These are phyloP conservation scores for Desmodesmus armatus DNA, from an alignment of 139 green algal genomes.

Conservation along the genomic window DNA sequence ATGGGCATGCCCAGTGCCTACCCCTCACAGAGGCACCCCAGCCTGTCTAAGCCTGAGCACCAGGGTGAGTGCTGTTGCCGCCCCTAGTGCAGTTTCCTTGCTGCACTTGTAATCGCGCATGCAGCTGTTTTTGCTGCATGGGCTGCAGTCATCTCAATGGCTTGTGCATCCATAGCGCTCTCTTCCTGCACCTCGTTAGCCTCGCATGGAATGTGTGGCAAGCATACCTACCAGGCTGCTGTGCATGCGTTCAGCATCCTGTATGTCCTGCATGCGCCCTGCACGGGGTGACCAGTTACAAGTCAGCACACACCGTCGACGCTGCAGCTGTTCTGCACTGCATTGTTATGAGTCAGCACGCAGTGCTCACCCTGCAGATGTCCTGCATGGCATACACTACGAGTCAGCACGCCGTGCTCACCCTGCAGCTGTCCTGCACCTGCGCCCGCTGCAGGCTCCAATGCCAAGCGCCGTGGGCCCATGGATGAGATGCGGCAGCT, in stretches of 20 bases:
- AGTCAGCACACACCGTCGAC: no score
- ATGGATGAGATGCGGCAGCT: slow-evolving; percentile 96
- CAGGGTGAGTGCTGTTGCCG: no score
- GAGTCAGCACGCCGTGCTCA: neutral
- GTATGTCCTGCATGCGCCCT: neutral
- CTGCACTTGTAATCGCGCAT: no score
- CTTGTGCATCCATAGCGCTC: no score
- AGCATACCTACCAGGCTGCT: neutral
- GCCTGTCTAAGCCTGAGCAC: slow-evolving; percentile 32
- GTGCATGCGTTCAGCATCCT: neutral
- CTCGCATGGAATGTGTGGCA: neutral
- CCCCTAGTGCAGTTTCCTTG: no score
- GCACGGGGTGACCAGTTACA: no score
- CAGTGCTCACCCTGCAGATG: neutral
- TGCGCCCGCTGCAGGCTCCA: neutral
- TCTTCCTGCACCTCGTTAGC: neutral
- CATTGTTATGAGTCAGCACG: no score
- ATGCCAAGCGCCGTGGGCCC: slow-evolving; percentile 72
- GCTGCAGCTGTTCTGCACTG: no score
- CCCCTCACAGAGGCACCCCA: no score
- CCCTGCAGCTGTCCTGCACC: neutral
- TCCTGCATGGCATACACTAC: neutral
- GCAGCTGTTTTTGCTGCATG: no score
- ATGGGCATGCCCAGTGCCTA: no score
- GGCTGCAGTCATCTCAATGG: no score